Conservation (phyloP, 352 stramenopile genomes). For the Phytophthora capsici region DNA sequence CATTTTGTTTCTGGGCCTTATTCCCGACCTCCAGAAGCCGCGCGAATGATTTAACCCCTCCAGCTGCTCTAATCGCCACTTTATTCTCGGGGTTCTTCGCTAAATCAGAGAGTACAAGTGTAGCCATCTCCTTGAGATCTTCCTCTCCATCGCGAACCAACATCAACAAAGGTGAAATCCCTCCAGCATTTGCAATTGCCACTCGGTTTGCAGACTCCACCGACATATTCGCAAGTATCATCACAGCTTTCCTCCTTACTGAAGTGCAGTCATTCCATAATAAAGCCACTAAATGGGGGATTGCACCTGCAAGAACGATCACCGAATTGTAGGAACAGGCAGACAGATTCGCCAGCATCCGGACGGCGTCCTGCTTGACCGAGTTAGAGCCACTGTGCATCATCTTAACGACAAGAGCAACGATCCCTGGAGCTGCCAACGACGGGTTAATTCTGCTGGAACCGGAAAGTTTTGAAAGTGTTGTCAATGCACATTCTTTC, state of each 20-base stretch:
- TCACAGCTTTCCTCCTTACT: background rate
- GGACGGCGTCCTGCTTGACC: too few relatives aligned
- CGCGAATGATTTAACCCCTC: slow-evolving; percentile 10
- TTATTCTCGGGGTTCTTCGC: slow-evolving; percentile 2
- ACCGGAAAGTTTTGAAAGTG: background rate
- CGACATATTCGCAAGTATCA: slow-evolving; percentile 12
- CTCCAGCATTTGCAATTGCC: slow-evolving; percentile 9
- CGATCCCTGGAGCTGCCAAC: background rate
- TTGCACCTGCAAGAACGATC: slow-evolving; percentile 7
- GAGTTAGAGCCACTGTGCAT: too few relatives aligned
- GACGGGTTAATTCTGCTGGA: background rate
- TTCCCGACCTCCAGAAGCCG: slow-evolving; percentile 10
- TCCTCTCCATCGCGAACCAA: slow-evolving; percentile 11
- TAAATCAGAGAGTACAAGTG: slow-evolving; percentile 8
- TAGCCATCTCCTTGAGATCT: slow-evolving; percentile 9
- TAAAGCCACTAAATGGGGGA: slow-evolving; percentile 14
- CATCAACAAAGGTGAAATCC: slow-evolving; percentile 15
- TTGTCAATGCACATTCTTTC: slow-evolving; percentile 2
- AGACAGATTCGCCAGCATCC: slow-evolving; percentile 9
- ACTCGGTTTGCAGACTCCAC: background rate
- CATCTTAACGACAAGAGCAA: background rate
- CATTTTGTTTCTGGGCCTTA: slow-evolving; percentile 11
- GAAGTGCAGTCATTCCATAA: slow-evolving; percentile 7
- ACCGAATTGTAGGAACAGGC: slow-evolving; percentile 8
- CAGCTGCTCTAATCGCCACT: slow-evolving; percentile 10